A percentile compares a stretch with the other conserved stretches of the same genome.
Evolutionary conservation across 495 filamentous ascomycete genomes (phyloP).

Genomic region (Penicillium steckii): DNA sequence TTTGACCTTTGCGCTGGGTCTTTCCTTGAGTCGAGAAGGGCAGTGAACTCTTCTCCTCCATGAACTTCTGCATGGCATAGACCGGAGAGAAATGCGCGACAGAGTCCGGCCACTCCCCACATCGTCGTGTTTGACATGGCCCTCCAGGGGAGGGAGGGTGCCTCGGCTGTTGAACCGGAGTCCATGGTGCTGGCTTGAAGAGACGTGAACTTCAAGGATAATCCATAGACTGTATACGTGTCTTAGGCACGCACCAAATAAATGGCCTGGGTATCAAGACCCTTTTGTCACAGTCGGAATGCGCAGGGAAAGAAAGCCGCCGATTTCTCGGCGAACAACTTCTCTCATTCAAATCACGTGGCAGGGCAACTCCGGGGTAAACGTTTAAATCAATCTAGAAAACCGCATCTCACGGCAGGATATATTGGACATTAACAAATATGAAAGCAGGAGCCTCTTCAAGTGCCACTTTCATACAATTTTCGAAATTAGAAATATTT

Average conservation of each 20-base stretch:
- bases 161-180: conserved; percentile 40
- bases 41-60: conserved; percentile 72
- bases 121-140: conserved; percentile 41
- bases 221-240: conserved; percentile 26
- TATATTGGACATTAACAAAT: too few species aligned
- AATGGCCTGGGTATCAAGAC: conserved; percentile 3
- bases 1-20: conserved; percentile 66
- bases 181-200: conserved; percentile 33
- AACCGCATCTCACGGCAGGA: too few species aligned
- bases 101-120: conserved; percentile 43
- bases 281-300: background rate
- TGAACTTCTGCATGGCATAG: conserved; percentile 55
- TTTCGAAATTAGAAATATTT: background rate
- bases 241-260: background rate
- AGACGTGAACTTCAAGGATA: conserved; percentile 16
- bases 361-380: conserved; percentile 24
- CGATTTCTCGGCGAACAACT: conserved; percentile 15
- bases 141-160: conserved; percentile 46
- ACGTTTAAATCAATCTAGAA: background rate
- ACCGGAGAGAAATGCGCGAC: conserved; percentile 45
- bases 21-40: conserved; percentile 69
- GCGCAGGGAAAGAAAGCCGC: conserved; percentile 3
- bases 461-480: background rate
- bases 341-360: conserved; percentile 25
- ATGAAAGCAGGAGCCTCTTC: too few species aligned